These are phyloP conservation scores for Fomitopsis betulina DNA, from an alignment of 1,284 basidiomycete genomes.

Conservation along the genomic window DNA sequence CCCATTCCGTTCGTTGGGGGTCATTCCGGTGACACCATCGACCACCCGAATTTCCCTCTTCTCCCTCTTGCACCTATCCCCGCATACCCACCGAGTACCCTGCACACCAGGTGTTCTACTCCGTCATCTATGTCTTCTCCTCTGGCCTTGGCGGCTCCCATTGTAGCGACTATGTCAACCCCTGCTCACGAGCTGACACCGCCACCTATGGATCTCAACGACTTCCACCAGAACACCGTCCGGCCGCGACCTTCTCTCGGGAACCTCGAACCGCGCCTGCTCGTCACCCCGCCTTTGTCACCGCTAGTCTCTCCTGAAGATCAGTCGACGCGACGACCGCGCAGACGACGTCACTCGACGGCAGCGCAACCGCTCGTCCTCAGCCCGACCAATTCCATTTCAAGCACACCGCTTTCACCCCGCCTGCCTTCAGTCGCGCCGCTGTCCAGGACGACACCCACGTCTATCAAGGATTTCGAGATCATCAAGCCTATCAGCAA, in stretches of 20 bases:
- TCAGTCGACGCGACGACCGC: slow-evolving; percentile 41
- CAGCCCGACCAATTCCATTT: slow-evolving; percentile 47
- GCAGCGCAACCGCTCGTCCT: slow-evolving; percentile 50
- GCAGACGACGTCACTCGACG: slow-evolving; percentile 68
- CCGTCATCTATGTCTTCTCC: slow-evolving; percentile 83
- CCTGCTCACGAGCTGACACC: slow-evolving; percentile 46
- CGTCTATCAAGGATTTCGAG: slow-evolving; percentile 98
- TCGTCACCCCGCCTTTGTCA: slow-evolving; percentile 72
- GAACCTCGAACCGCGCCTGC: slow-evolving; percentile 62
- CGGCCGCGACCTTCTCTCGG: slow-evolving; percentile 53
- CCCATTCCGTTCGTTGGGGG: slow-evolving; percentile 39
- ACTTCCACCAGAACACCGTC: slow-evolving; percentile 29
- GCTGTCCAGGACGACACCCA: slow-evolving; percentile 73
- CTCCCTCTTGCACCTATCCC: slow-evolving; percentile 22
- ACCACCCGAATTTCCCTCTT: slow-evolving; percentile 20
- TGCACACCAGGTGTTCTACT: slow-evolving; percentile 75
- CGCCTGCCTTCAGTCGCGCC: slow-evolving; percentile 78
- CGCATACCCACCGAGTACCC: slow-evolving; percentile 34
- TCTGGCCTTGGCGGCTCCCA: slow-evolving; percentile 74
- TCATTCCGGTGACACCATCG: slow-evolving; percentile 15
- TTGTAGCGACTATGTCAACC: slow-evolving; percentile 52
- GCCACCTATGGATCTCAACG: slow-evolving; percentile 61
- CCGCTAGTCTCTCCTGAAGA: slow-evolving; percentile 64
- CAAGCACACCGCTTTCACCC: slow-evolving; percentile 76
- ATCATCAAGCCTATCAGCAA: slow-evolving; percentile 99